Conservation (phyloP, 2,329 filamentous ascomycete genomes). For the Trichoderma hamatum region DNA sequence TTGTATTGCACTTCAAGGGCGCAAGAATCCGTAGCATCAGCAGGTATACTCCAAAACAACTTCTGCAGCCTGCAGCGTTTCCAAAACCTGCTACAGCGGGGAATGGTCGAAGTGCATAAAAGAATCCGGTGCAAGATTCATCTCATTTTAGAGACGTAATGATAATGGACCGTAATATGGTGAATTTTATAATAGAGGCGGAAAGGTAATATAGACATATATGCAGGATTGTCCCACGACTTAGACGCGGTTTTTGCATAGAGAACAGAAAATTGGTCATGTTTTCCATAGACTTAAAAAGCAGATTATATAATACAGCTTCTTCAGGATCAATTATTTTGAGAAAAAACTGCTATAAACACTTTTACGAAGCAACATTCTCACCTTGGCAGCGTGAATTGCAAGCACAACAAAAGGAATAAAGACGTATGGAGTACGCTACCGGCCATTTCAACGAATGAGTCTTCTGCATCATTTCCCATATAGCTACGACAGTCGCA, state of each 20-base stretch:
- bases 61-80: neutral
- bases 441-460: neutral
- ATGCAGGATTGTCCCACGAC: neutral
- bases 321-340: neutral
- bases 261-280: neutral
- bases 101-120: neutral
- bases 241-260: neutral
- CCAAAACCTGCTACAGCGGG: neutral
- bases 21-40: neutral
- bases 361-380: neutral
- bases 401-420: neutral
- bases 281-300: neutral
- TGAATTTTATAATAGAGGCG: neutral
- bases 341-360: neutral
- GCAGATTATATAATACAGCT: neutral
- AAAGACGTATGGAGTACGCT: neutral
- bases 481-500: neutral
- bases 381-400: neutral
- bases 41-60: neutral
- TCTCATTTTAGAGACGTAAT: neutral
- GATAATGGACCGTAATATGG: neutral
- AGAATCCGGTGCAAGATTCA: neutral
- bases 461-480: neutral
- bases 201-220: neutral
- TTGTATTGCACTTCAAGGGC: slow-evolving; percentile 4